phyloP scores from a whole-genome alignment of 2,329 filamentous ascomycete genomes.

The Exophiala spinifera region DNA sequence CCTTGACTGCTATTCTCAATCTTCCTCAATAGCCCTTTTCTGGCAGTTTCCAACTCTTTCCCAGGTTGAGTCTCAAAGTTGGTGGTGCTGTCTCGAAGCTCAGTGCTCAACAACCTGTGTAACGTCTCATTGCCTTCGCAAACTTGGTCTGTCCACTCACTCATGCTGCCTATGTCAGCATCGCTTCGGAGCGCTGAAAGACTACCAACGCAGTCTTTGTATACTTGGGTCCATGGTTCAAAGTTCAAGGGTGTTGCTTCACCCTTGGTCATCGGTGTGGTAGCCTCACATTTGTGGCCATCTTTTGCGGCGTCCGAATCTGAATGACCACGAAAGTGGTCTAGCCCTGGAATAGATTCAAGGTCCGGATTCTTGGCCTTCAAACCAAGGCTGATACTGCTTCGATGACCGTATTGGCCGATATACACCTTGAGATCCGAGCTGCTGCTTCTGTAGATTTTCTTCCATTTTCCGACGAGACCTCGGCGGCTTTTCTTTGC shows the following conservation, averaged over 20 bases:
- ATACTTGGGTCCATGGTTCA: conserved; percentile 16
- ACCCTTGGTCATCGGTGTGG: neutral
- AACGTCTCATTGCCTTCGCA: neutral
- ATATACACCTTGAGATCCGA: conserved; percentile 21
- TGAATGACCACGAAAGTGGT: neutral
- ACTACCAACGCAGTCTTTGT: conserved; percentile 22
- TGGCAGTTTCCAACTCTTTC: conserved; percentile 13
- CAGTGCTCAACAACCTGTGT: conserved; percentile 1
- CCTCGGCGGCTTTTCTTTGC: conserved; percentile 11
- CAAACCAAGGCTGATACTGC: conserved; percentile 23
- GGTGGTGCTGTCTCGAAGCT: conserved; percentile 17
- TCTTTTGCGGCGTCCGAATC: neutral
- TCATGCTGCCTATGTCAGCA: conserved; percentile 4
- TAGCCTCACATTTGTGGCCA: neutral
- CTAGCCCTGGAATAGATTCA: conserved; percentile 22
- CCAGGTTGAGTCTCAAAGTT: conserved; percentile 15
- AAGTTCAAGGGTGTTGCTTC: neutral
- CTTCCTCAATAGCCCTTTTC: conserved; percentile 13
- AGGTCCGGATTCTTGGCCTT: conserved; percentile 27
- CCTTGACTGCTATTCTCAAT: conserved; percentile 11
- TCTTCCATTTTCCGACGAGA: conserved; percentile 19
- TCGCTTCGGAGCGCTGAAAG: conserved; percentile 22
- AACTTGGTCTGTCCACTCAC: neutral
- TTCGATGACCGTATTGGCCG: conserved; percentile 23
- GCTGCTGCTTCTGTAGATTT: conserved; percentile 24